Evolutionary conservation across 1,139 yeast species (phyloP), one percentile per base, ranked within the genome.

Genomic region (Blastobotrys capitulatus): DNA sequence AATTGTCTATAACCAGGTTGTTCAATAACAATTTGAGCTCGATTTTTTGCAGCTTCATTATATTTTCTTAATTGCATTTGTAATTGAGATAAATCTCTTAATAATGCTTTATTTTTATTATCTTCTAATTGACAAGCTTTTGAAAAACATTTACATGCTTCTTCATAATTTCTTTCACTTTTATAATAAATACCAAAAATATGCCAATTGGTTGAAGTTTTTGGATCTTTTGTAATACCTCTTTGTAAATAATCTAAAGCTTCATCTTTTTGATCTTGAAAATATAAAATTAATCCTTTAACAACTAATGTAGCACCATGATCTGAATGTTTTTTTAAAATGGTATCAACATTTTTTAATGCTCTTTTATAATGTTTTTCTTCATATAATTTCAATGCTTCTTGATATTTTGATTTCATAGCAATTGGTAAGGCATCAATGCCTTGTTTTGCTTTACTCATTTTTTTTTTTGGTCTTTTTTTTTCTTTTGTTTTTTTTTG

Each of bases 291-390:
- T 52, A 95, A 75, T 3, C 96, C 97, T 68, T 90, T 89, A 60
- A 94, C 75, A 1, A 96, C 88, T 52, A 86, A 69, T 1, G 95
- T 82, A 62, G 87, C 96, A 36, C 89, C 85, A 66, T 87, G 90
- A 46, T 73, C 74, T 10, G 88, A 76, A 62, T 81, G 81, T 60
- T 86, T 87, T 70, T 88, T 88, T 61, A 92, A 70, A 60, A 86
- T 79, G 40, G 78, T 73, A 51, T 94, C 97, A 32, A 88, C 78
- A 34, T 82, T 65, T 65, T 86, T 86, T 60, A 89, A 70, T 0
- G 96, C 82, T 62, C 89, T 89, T 64, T 88, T 88, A 73, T 89
- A 90, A 67, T 88, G 92, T 65, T 86, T 88, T 44, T 75, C 65
- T 63, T 92, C 98, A 62, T 88, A 92, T 45, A 86, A 75, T 60